These are phyloP conservation scores for Tothia fuscella DNA, from an alignment of 2,329 filamentous ascomycete species.

Conservation along the genomic window DNA sequence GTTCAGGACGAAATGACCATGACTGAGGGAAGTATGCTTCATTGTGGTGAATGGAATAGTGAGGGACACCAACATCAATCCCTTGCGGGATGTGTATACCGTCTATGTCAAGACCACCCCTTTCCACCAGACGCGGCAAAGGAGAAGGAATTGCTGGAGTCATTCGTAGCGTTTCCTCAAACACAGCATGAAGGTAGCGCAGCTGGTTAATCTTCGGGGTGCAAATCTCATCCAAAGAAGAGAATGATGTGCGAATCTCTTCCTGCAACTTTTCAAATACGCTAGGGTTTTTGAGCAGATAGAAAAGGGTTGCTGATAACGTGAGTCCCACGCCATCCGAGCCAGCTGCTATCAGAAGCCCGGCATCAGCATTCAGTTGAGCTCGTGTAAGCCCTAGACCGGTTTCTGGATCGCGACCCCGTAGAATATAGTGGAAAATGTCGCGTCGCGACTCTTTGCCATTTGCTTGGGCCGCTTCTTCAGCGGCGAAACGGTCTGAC, in stretches of 20 bases:
- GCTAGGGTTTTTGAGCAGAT: conserved; percentile 16
- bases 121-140: conserved; percentile 22
- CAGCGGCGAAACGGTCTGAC: too few relatives aligned
- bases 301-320: conserved; percentile 25
- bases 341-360: conserved; percentile 21
- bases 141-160: conserved; percentile 30
- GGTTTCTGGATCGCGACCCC: conserved; percentile 16
- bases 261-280: conserved; percentile 18
- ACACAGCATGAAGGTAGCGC: conserved; percentile 33
- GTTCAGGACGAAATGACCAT: conserved; percentile 11
- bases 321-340: conserved; percentile 24
- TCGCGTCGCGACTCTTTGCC: conserved; percentile 23
- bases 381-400: conserved; percentile 18
- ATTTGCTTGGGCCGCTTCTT: too few relatives aligned
- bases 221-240: conserved; percentile 19
- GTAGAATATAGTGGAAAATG: conserved; percentile 7
- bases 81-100: conserved; percentile 20
- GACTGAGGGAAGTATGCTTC: conserved; percentile 15
- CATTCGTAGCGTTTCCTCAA: conserved; percentile 37
- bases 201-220: conserved; percentile 23
- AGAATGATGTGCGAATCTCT: conserved; percentile 26
- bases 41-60: conserved; percentile 1
- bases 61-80: conserved; percentile 15
- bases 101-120: conserved; percentile 18
- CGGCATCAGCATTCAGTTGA: conserved; percentile 19